Base-by-base conservation (phyloP, 352 stramenopile genomes). In the Globisporangium orthogonon region DNA sequence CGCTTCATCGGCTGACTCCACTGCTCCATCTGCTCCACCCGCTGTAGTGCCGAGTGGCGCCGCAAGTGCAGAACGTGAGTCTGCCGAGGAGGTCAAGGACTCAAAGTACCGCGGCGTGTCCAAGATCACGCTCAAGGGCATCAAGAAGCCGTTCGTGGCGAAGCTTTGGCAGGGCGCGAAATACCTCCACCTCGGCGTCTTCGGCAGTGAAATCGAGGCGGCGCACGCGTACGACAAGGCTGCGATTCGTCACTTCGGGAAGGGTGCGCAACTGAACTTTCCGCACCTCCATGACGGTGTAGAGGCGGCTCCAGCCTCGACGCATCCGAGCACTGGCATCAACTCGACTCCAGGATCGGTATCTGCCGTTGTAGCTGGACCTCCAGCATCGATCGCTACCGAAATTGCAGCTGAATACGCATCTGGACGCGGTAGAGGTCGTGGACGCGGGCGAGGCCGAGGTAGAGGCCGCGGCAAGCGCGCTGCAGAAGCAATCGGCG, bases 161-260 rank as follows among this genome's bases (percentile, higher is more conserved):
- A 86, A 87, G 45, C 71, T 89, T 11, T 81, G 74, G 62, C 76
- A 86, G 50, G 70, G 79, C 30, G 66, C 66, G 57, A 87, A 87
- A 57, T 86, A 86, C 52, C 57, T 85, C 13, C 77, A 89, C 23
- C 48, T 91, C 15, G 81, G 80, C n/a, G 73, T 80, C 0, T 94
- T 82, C 44, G 70, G 70, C 47, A 90, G 78, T 45, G 84, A 91
- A 60, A 91, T 90, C 46, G 76, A 91, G 58, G 84, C 84, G 0
- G 84, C 82, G 15, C 79, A 94, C 55, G 84, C 82, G 10, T 91
- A 91, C 62, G 84, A 94, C 69, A 88, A 87, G 63, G 74, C 73
- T 0, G 82, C 79, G 52, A 71, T 89, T 30, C 74, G 80, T 60
- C 68, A 87, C 53, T 85, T 86, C 51, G 82, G 82, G 45, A 78